Evolutionary conservation across 2,329 filamentous ascomycete species (phyloP), one percentile per base, ranked within the genome.

Genomic region (Claviceps spartinae): DNA sequence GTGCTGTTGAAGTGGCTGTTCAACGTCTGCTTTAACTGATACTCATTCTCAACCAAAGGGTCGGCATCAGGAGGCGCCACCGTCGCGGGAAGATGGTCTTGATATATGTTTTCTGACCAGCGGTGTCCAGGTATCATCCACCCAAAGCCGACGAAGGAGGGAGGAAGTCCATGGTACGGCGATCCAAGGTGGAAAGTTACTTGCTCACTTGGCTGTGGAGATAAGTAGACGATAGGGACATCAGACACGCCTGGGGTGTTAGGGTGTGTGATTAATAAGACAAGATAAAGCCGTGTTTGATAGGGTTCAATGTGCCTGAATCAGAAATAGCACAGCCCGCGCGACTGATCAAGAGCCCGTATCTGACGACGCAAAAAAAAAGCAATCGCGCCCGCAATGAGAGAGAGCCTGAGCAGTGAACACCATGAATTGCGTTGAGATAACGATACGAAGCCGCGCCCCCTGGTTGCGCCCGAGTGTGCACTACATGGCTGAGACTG

Each of bases 131-230:
- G 51, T 14, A 43, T 43, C 2, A 54, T 54, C 55, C 54, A 51
- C 54, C 52, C 50, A 55, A 55, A 52, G 40, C 8, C 40, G 40
- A 11, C 40, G 52, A 49, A 38, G 47, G n/a, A 44, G 52, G 52
- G 44, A 49, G 26, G 40, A 36, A 46, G 46, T 55, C 41, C 49
- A 52, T 46, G 51, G 54, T 52, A 45, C 50, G 51, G 55, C 50
- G 49, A 48, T 40, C n/a, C 37, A n/a, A 40, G 26, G 26, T 30
- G 26, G 26, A 30, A 40, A 40, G 44, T 44, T 54, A 54, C 51
- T 51, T 51, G 47, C 49, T 46, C 26, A 30, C 26, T 30, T 30
- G 26, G 26, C 26, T 53, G 54, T 55, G 54, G 51, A 57, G 55
- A 55, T n/a, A n/a, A 46, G 26, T 30, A 30, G 26, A 30, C 26